Evolutionary conservation across 768 basidiomycete genomes (phyloP), one percentile per base, ranked within the genome.

Genomic region (Rhodosporidiobolus odoratus): DNA sequence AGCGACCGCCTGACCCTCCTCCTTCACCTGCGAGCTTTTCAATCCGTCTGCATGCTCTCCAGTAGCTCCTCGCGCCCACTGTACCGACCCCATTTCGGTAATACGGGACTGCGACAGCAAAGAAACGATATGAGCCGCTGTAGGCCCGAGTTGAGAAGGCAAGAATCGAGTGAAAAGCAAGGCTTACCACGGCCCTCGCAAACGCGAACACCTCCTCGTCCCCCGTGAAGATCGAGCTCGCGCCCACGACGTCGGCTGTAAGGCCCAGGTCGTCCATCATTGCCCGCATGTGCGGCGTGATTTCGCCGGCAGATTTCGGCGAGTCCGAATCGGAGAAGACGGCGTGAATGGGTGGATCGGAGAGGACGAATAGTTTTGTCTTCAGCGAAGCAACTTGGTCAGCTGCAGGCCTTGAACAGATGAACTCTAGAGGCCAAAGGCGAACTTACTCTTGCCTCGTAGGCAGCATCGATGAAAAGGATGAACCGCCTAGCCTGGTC

Each of bases 161-260:
- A 16, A 13, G 48, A 52, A n/a, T 32, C 23, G 37, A 32, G 50
- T 30, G 53, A 45, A 41, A 38, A 5, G 58, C 6, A 27, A 3
- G 43, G 75, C 78, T 48, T 59, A 79, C 78, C 75, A 82, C 80
- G 56, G 94, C 94, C 43, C 96, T 85, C 17, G 92, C 93, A 79
- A 97, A 99, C 0, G 96, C 96, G 78, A 99, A 99, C 0, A 97
- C 79, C 80, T 98, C 96, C 79, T 98, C 96, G 77, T 98, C 94
- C 6, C 95, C 94, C 0, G 88, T 89, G 78, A 98, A 98, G 82
- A 99, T 89, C 52, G 92, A 89, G 71, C 89, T 91, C 2, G 84
- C 82, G 41, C 92, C 90, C 25, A 95, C 89, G 27, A 85, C 81
- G 37, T 92, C 87, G 32, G 84, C 84, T 1, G 89, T 84, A 1